Base-by-base conservation (phyloP, 148 eudicot species). In the Rhododendron henanense region DNA sequence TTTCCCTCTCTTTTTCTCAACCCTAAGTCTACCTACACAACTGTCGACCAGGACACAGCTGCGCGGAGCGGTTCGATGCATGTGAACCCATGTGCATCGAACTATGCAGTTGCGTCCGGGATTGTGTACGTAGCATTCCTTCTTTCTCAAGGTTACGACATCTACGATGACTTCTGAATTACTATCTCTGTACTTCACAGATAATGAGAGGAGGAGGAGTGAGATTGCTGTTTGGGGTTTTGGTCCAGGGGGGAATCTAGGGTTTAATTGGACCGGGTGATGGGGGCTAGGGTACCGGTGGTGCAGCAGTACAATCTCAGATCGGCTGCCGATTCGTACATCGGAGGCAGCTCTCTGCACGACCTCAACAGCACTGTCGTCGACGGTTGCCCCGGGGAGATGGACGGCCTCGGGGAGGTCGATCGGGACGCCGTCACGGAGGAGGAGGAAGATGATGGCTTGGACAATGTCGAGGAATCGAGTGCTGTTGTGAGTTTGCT, bases 281-380 rank as follows among this genome's bases (percentile, higher is more conserved):
- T 93, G 94, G 94, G 91, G 83, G 85, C 88, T 90, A 93, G 93
- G 92, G 94, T 94, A 91, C 93, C 93, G 79, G 89, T 90, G 82
- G 90, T 90, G 85, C 90, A 93, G 82, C 88, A 89, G 83, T 93
- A 88, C 84, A 84, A 87, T 87, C 51, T 93, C 86, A 87, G 94
- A 81, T 87, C 95, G 77, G 90, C 87, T 11, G 91, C 87, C 9
- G 91, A 91, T 89, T 90, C 96, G 9, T 96, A 90, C 86, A 88
- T 95, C 39, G 92, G 85, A 9, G 84, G 82, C 15, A 67, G 74
- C 86, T 90, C 90, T 77, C 85, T 91, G 88, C 88, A 89, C 23
- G 94, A 93, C 48, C 93, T 87, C 44, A 88, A 92, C 75, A 88
- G 89, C 14, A 4, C 33, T 7, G 65, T 59, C 19, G 21, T 78